Evolutionary conservation across 2,329 filamentous ascomycete species (phyloP).

Genomic region (Sporothrix pseudoabietina): DNA sequence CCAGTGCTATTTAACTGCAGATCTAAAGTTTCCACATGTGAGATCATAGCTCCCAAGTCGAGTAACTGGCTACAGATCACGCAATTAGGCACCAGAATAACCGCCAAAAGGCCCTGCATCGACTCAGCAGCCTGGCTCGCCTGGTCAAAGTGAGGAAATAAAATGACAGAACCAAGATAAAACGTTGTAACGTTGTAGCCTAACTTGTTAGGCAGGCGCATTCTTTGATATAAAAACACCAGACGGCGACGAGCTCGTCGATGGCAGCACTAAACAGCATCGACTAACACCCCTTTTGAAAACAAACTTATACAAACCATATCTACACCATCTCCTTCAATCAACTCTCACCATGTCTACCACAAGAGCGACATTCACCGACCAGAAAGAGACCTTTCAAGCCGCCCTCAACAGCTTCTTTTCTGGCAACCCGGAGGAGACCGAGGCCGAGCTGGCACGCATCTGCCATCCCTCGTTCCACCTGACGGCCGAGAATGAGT

Average conservation of each 20-base stretch:
- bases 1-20: not conserved
- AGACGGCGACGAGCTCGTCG: not conserved
- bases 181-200: not conserved
- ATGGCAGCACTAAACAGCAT: not conserved
- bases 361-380: slow-evolving; percentile 25
- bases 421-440: slow-evolving; percentile 29
- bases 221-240: not conserved
- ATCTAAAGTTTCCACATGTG: not conserved
- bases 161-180: not conserved
- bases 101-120: not conserved
- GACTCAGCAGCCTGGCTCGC: not conserved
- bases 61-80: slow-evolving; percentile 7
- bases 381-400: slow-evolving; percentile 30
- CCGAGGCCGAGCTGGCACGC: slow-evolving; percentile 27
- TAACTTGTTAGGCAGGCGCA: slow-evolving; percentile 5
- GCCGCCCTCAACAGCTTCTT: slow-evolving; percentile 29
- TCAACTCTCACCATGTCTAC: slow-evolving; percentile 7
- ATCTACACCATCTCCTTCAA: not conserved
- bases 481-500: not conserved
- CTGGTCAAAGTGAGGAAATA: not conserved
- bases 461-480: slow-evolving; percentile 25
- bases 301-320: not conserved
- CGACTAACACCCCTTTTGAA: not conserved
- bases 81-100: slow-evolving; percentile 24
- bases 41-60: not conserved